Conservation (phyloP, 179 eudicot genomes). For the Spinacia oleracea region DNA sequence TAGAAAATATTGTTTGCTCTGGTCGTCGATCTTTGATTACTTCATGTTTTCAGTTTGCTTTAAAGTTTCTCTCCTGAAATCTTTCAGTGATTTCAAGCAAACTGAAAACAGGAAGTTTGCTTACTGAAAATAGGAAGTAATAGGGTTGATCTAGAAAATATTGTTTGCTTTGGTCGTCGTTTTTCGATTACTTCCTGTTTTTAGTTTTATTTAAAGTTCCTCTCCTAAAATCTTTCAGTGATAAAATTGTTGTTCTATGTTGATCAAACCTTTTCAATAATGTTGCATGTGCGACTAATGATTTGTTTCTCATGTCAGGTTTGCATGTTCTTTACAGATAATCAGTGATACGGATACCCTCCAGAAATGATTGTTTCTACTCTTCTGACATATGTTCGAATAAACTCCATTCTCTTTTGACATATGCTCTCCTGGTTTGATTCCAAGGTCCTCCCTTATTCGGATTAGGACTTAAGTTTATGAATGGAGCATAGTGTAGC, state of each 20-base stretch:
- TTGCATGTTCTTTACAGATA: slow-evolving; percentile 30
- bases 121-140: too few species aligned
- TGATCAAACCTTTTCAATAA: neutral
- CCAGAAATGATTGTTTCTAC: slow-evolving; percentile 60
- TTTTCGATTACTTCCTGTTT: neutral
- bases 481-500: neutral
- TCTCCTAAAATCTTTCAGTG: neutral
- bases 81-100: too few species aligned
- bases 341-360: slow-evolving; percentile 17
- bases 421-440: too few species aligned
- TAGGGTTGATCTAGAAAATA: too few species aligned
- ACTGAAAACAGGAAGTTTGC: too few species aligned
- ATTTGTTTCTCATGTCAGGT: slow-evolving; percentile 1
- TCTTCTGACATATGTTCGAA: slow-evolving; percentile 76
- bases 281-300: neutral
- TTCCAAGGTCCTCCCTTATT: neutral
- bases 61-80: too few species aligned
- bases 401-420: slow-evolving; percentile 44
- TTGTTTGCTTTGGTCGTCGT: too few species aligned
- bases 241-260: neutral
- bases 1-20: too few species aligned
- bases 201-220: neutral
- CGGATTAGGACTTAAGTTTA: neutral
- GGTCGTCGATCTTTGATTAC: too few species aligned
- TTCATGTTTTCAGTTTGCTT: too few species aligned